phyloP scores from a whole-genome alignment of 164 flowering plant genomes.

The Annona squamosa region DNA sequence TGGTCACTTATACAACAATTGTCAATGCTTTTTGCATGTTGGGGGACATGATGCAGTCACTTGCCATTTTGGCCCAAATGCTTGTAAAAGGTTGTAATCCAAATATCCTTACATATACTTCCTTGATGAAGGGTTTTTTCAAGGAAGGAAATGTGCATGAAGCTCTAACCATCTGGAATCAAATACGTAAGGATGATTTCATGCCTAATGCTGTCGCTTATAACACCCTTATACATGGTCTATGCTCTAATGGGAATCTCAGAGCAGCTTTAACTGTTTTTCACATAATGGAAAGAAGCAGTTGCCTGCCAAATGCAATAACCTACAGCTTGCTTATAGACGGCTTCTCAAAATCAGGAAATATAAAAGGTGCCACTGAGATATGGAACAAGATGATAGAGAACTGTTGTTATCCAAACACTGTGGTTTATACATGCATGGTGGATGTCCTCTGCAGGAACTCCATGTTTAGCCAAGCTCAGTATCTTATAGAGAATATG shows the following conservation, averaged over 20 bases:
- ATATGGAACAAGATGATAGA: constrained; percentile 72
- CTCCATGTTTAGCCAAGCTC: constrained; percentile 57
- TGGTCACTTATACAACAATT: constrained; percentile 57
- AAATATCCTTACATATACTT: constrained; percentile 50
- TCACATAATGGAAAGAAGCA: constrained; percentile 41
- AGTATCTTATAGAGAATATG: constrained; percentile 53
- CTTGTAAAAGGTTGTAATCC: constrained; percentile 54
- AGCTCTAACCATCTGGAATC: constrained; percentile 47
- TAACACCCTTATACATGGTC: constrained; percentile 55
- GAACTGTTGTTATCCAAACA: constrained; percentile 65
- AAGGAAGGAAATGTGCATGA: constrained; percentile 31
- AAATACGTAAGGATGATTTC: constrained; percentile 40
- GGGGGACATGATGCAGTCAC: constrained; percentile 38
- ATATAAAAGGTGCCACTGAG: constrained; percentile 52
- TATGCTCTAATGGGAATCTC: constrained; percentile 41
- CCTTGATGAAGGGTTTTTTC: constrained; percentile 58
- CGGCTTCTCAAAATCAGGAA: constrained; percentile 56
- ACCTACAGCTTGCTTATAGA: constrained; percentile 61
- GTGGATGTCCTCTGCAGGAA: constrained; percentile 60
- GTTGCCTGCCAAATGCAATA: constrained; percentile 45
- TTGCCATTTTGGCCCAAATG: constrained; percentile 57
- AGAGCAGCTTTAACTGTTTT: constrained; percentile 37
- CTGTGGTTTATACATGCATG: constrained; percentile 72
- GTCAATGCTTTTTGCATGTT: constrained; percentile 42
- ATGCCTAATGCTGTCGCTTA: constrained; percentile 51